phyloP scores from a whole-genome alignment of 768 basidiomycete species.

The Lactarius pseudohatsudake region DNA sequence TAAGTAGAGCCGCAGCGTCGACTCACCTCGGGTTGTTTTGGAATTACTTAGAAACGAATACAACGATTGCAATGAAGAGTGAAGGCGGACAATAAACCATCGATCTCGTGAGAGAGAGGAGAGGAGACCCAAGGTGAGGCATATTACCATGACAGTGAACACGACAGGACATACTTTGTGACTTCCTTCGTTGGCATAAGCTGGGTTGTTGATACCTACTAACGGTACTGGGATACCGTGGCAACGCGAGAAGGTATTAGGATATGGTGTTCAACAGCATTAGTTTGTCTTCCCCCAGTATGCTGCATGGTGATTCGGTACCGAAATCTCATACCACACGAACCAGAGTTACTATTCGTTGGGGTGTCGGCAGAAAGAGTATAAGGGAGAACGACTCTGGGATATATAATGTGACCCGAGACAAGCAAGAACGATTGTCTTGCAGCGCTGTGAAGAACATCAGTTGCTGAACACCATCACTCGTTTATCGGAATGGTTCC shows the following conservation, averaged over 20 bases:
- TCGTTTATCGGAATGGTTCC: neutral
- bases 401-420: neutral
- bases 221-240: neutral
- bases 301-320: neutral
- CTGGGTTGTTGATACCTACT: neutral
- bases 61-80: constrained; percentile 35
- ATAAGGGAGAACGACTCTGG: neutral
- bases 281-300: neutral
- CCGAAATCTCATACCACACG: neutral
- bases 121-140: constrained; percentile 33
- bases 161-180: constrained; percentile 5
- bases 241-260: neutral
- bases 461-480: neutral
- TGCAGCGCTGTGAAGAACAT: neutral
- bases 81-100: constrained; percentile 31
- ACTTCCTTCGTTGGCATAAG: neutral
- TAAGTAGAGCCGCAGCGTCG: neutral
- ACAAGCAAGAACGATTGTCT: neutral
- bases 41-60: constrained; percentile 34
- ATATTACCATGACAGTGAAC: constrained; percentile 37
- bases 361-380: neutral
- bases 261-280: neutral
- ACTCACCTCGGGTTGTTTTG: neutral
- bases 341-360: neutral
- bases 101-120: constrained; percentile 31